Conservation (phyloP, 345 rosid genomes). For the Cardamine chenopodiifolia region DNA sequence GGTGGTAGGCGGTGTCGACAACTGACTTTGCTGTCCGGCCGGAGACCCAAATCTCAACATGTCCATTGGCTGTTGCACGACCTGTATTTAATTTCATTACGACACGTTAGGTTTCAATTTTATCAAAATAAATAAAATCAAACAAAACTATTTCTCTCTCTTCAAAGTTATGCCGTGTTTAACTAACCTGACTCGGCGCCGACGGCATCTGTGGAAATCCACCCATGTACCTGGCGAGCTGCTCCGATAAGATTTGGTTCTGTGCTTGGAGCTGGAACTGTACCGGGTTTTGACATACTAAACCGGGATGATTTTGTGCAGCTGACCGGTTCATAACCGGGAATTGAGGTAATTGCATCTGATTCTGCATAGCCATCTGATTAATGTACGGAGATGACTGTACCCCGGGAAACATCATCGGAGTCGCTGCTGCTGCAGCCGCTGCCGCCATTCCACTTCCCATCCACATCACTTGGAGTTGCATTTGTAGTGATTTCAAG, state of each 20-base stretch:
- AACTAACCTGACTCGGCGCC: slow-evolving; percentile 53
- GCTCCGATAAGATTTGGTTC: slow-evolving; percentile 54
- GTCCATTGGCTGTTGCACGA: slow-evolving; percentile 41
- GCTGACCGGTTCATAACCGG: slow-evolving; percentile 52
- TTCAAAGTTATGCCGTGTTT: neutral
- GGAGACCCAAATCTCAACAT: slow-evolving; percentile 53
- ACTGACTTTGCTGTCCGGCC: slow-evolving; percentile 47
- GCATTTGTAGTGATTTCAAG: slow-evolving; percentile 87
- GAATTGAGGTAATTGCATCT: slow-evolving; percentile 53
- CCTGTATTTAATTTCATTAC: slow-evolving; percentile 43
- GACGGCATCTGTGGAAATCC: slow-evolving; percentile 55
- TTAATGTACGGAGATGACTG: slow-evolving; percentile 56
- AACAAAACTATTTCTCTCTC: neutral
- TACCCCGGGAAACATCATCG: slow-evolving; percentile 87
- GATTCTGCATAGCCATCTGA: slow-evolving; percentile 57
- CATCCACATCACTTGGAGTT: slow-evolving; percentile 98
- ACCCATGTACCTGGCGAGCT: slow-evolving; percentile 54
- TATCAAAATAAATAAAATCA: neutral
- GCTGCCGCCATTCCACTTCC: slow-evolving; percentile 81
- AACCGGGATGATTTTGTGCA: slow-evolving; percentile 50
- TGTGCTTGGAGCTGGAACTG: slow-evolving; percentile 43
- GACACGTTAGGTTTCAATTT: slow-evolving; percentile 9
- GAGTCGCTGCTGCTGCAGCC: slow-evolving; percentile 46
- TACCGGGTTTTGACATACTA: slow-evolving; percentile 50
- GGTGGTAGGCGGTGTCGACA: slow-evolving; percentile 43